A percentile compares a stretch with the other conserved stretches of the same genome.
phyloP scores from a whole-genome alignment of 73 alveolate genomes.

The Durusdinium trenchii region DNA sequence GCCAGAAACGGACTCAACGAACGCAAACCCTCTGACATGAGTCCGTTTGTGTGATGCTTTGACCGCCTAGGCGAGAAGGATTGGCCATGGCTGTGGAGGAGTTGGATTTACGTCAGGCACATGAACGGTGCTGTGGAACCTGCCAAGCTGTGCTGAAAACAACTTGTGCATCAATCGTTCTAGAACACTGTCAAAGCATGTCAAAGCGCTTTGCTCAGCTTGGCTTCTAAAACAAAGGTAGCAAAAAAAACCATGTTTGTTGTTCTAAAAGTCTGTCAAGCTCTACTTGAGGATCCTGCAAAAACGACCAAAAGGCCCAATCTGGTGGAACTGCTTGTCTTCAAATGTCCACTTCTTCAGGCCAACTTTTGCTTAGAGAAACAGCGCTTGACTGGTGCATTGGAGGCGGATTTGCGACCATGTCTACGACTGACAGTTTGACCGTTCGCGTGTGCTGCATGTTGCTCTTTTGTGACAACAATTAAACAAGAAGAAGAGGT shows the following conservation, averaged over 20 bases:
- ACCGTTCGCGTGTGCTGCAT: background rate
- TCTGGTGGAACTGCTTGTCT: background rate
- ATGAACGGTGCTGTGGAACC: background rate
- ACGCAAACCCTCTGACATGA: no score
- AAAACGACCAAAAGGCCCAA: background rate
- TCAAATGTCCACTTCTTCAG: background rate
- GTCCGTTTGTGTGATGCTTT: no score
- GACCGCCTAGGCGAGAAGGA: slow-evolving; percentile 58
- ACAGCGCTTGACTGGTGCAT: slow-evolving; percentile 51
- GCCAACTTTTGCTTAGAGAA: slow-evolving; percentile 3
- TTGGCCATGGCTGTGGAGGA: slow-evolving; percentile 59
- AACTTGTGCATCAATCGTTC: no score
- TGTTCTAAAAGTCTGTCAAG: background rate
- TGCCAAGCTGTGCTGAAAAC: no score
- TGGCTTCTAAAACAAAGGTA: background rate
- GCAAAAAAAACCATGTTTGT: background rate
- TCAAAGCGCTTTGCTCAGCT: background rate
- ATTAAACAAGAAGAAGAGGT: no score
- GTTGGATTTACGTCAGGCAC: slow-evolving; percentile 40
- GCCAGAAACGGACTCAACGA: no score
- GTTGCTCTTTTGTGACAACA: no score
- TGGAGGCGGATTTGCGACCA: background rate
- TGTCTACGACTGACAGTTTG: background rate
- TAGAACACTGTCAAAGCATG: background rate
- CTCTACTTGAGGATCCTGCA: background rate